Evolutionary conservation across 2,329 filamentous ascomycete species (phyloP).

Genomic region (Aspergillus jensenii): DNA sequence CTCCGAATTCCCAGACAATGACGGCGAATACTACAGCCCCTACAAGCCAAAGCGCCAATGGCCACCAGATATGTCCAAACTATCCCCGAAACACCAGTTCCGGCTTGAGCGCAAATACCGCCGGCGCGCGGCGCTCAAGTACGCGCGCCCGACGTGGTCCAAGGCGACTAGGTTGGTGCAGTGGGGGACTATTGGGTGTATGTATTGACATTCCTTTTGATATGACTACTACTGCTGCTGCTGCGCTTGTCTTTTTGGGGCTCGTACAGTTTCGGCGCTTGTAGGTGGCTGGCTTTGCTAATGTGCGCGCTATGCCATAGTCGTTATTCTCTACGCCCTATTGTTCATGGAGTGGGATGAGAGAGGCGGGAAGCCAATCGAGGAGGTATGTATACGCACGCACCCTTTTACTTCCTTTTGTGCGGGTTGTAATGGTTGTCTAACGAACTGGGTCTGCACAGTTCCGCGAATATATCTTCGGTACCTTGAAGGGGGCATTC

Average conservation of each 20-base stretch:
- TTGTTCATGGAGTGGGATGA: constrained; percentile 48
- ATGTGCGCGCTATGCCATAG: constrained; percentile 21
- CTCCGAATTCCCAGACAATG: background rate
- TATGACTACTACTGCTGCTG: background rate
- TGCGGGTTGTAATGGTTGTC: background rate
- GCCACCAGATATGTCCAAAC: constrained; percentile 63
- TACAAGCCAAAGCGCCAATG: constrained; percentile 62
- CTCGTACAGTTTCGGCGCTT: no score
- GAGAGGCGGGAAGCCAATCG: constrained; percentile 38
- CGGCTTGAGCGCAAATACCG: constrained; percentile 67
- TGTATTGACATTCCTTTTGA: constrained; percentile 23
- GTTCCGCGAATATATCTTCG: constrained; percentile 37
- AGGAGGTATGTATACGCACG: constrained; percentile 30
- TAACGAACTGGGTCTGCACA: constrained; percentile 9
- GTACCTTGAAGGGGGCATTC: constrained; percentile 31
- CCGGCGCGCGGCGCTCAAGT: constrained; percentile 61
- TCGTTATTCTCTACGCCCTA: constrained; percentile 43
- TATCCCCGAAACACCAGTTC: constrained; percentile 66
- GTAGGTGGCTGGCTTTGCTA: background rate
- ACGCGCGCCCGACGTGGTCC: constrained; percentile 58
- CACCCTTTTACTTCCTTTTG: background rate
- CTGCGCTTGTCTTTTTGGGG: background rate
- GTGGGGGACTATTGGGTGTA: constrained; percentile 54
- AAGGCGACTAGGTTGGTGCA: constrained; percentile 59
- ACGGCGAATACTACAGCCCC: constrained; percentile 48